phyloP scores from a whole-genome alignment of 2,329 filamentous ascomycete genomes.

The Furcasterigmium sp. region DNA sequence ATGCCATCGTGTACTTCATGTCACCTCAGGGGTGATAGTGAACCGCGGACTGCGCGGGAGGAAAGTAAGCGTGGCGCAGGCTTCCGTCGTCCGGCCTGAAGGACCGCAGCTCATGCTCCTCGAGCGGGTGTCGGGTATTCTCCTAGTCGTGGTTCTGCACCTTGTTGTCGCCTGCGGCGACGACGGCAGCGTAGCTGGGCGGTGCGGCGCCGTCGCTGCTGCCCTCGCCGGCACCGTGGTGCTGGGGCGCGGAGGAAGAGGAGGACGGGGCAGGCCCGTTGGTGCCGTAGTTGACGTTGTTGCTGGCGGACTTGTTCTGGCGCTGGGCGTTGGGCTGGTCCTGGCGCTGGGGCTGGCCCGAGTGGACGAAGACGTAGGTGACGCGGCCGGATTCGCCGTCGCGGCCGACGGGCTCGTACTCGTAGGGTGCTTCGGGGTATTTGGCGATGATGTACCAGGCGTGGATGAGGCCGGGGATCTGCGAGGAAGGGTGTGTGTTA shows the following conservation, averaged over 20 bases:
- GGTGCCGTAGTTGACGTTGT: constrained; percentile 17
- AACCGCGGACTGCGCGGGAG: neutral
- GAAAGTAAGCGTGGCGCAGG: neutral
- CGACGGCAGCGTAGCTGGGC: constrained; percentile 85
- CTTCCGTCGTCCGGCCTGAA: neutral
- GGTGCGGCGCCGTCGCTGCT: constrained; percentile 50
- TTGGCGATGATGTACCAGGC: constrained; percentile 97
- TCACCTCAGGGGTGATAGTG: neutral
- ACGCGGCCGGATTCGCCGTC: constrained; percentile 54
- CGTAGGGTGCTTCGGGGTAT: constrained; percentile 69
- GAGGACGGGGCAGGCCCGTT: constrained; percentile 14
- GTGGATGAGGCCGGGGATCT: constrained; percentile 84
- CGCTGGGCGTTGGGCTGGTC: constrained; percentile 23
- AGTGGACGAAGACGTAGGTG: constrained; percentile 73
- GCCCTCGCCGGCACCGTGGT: constrained; percentile 33
- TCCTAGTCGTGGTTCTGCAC: constrained; percentile 67
- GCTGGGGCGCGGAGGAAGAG: constrained; percentile 21
- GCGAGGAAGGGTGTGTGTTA: constrained; percentile 4
- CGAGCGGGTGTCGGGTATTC: constrained; percentile 6
- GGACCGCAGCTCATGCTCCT: neutral
- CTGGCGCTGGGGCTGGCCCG: constrained; percentile 25
- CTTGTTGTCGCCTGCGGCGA: constrained; percentile 80
- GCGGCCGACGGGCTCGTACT: constrained; percentile 60
- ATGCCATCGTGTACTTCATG: neutral
- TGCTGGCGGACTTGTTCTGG: constrained; percentile 26